These are phyloP conservation scores for Hysterangium stoloniferum DNA, from an alignment of 768 basidiomycete genomes.

Conservation along the genomic window DNA sequence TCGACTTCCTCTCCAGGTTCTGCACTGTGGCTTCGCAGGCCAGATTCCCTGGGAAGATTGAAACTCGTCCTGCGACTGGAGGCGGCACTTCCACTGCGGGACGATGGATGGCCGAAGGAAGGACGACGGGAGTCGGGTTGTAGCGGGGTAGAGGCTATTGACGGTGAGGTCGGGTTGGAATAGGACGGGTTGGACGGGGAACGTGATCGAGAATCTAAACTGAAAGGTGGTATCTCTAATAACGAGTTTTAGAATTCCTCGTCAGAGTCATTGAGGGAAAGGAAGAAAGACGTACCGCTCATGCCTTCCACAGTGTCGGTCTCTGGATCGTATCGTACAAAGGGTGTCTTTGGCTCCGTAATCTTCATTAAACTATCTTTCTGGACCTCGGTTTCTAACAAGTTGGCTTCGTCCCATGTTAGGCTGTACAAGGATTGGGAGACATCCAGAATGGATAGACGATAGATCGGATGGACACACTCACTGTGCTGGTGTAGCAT, in stretches of 20 bases:
- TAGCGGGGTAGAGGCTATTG: conserved; percentile 19
- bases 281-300: conserved; percentile 44
- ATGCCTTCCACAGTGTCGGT: conserved; percentile 73
- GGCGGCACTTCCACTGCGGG: conserved; percentile 29
- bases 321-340: conserved; percentile 83
- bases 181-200: conserved; percentile 45
- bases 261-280: neutral
- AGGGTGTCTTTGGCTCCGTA: conserved; percentile 95
- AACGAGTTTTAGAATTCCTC: conserved; percentile 2
- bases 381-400: conserved; percentile 85
- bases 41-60: conserved; percentile 64
- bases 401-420: conserved; percentile 94
- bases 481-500: neutral
- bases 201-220: conserved; percentile 38
- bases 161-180: conserved; percentile 10
- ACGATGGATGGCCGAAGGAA: conserved; percentile 45
- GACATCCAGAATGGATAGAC: neutral
- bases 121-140: conserved; percentile 47
- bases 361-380: conserved; percentile 99
- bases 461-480: neutral
- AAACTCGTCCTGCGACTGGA: conserved; percentile 80
- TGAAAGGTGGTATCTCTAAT: conserved; percentile 77
- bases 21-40: conserved; percentile 33
- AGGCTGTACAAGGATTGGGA: conserved; percentile 36
- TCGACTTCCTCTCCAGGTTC: conserved; percentile 44